Evolutionary conservation across 495 filamentous ascomycete genomes (phyloP), one percentile per base, ranked within the genome.

Genomic region (Penicillium herquei): DNA sequence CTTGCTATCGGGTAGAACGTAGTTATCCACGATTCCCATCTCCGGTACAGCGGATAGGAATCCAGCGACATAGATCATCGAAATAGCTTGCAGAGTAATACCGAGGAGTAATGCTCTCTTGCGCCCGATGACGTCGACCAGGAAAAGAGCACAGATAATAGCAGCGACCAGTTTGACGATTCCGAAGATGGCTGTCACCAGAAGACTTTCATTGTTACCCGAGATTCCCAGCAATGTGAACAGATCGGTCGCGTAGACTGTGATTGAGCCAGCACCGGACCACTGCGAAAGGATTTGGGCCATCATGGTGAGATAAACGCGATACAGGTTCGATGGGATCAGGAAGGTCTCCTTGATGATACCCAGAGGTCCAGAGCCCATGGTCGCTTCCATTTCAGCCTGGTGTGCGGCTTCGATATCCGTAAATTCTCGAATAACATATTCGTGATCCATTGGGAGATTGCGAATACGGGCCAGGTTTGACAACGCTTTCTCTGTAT

Each of bases 91-190:
- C 2, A 87, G 69, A 21, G 74, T 69, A 49, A 89, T 89, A 6
- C 88, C 87, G 1, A 84, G 55, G 9, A 85, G 71, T 0, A 91
- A 73, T 2, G 87, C 78, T 32, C 87, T 83, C 67, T 88, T 87
- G 41, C 87, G 85, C 6, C 87, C 87, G 58, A 89, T 85, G 46
- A 87, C 76, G 56, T 91, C 87, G 57, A 91, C 84, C 14, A 91
- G 75, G 76, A 90, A 88, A 11, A 89, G 71, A 7, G 86, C 85
- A 61, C 86, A 89, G 39, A 82, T 42, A 21, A 89, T 58, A 14
- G 86, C 79, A 0, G 86, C 79, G 8, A 80, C 65, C 52, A 90
- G 78, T 56, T 91, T 90, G 64, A 88, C 70, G 55, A 91, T 78
- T 35, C 87, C 87, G 50, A 89, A 89, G 31, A 91, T 78, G 13